phyloP scores from a whole-genome alignment of 805 yeast genomes.

The Wickerhamiella bombiphila region DNA sequence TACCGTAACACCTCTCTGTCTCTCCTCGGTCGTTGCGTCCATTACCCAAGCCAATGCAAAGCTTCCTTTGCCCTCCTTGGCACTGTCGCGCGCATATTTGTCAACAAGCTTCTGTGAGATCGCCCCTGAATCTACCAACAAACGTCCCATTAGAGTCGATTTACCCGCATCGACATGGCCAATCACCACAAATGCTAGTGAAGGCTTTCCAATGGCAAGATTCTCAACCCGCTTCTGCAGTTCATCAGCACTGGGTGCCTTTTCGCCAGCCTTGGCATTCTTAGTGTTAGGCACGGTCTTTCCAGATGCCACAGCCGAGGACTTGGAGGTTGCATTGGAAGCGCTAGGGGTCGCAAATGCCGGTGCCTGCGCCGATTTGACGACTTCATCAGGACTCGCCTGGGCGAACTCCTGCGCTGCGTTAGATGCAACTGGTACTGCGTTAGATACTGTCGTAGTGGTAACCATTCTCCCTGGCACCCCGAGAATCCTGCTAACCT shows the following conservation, averaged over 20 bases:
- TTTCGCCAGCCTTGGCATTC: constrained; percentile 3
- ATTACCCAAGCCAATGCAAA: constrained; percentile 77
- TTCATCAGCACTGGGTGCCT: constrained; percentile 4
- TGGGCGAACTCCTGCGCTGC: constrained; percentile 37
- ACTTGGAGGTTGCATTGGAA: neutral
- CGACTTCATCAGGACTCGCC: constrained; percentile 76
- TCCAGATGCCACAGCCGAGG: neutral
- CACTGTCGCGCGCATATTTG: constrained; percentile 50
- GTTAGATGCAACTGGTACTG: constrained; percentile 5
- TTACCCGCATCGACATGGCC: constrained; percentile 85
- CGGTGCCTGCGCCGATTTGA: constrained; percentile 40
- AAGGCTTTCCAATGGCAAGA: constrained; percentile 30
- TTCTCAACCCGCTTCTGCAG: constrained; percentile 1
- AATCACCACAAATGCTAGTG: constrained; percentile 59
- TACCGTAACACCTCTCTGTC: constrained; percentile 62
- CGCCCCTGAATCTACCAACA: constrained; percentile 51
- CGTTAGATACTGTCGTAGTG: constrained; percentile 12
- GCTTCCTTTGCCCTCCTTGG: constrained; percentile 55
- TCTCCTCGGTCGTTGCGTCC: constrained; percentile 69
- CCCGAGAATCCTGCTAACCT: constrained; percentile 9
- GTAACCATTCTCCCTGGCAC: neutral
- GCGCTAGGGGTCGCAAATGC: constrained; percentile 13
- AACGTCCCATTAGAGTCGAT: constrained; percentile 63
- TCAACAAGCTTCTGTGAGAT: constrained; percentile 51
- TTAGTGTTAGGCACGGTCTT: constrained; percentile 5